These are phyloP conservation scores for Ustilago esculenta DNA, from an alignment of 1,284 basidiomycete species.

Conservation along the genomic window DNA sequence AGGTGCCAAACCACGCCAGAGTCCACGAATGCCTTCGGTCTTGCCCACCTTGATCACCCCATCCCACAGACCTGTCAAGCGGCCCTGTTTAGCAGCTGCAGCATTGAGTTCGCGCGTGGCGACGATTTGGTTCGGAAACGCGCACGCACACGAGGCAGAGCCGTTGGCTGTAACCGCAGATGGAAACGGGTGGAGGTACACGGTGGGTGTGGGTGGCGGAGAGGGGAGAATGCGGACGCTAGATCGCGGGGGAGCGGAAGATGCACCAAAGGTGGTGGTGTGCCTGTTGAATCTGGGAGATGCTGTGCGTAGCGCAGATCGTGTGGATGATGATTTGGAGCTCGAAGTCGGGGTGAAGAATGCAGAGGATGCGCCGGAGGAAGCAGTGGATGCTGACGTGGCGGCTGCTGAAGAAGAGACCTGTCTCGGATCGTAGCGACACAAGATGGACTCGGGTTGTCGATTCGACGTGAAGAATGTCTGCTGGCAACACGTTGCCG, in stretches of 20 bases:
- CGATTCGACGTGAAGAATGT: slow-evolving; percentile 65
- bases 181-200: slow-evolving; percentile 30
- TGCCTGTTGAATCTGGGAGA: slow-evolving; percentile 23
- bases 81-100: slow-evolving; percentile 32
- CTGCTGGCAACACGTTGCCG: slow-evolving; percentile 65
- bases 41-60: slow-evolving; percentile 61
- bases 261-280: slow-evolving; percentile 28
- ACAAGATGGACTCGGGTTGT: slow-evolving; percentile 53
- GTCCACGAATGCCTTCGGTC: slow-evolving; percentile 58
- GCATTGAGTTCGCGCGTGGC: slow-evolving; percentile 43
- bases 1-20: slow-evolving; percentile 65
- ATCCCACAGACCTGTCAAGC: slow-evolving; percentile 61
- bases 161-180: slow-evolving; percentile 41
- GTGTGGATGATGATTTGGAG: slow-evolving; percentile 21
- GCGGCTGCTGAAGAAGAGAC: slow-evolving; percentile 26
- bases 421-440: slow-evolving; percentile 64
- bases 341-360: slow-evolving; percentile 59
- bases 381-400: slow-evolving; percentile 2
- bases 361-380: slow-evolving; percentile 13
- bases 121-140: slow-evolving; percentile 43
- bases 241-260: slow-evolving; percentile 28
- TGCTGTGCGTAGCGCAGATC: slow-evolving; percentile 53
- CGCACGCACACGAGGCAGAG: slow-evolving; percentile 46
- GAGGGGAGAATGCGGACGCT: slow-evolving; percentile 46
- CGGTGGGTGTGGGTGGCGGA: slow-evolving; percentile 35